phyloP scores from a whole-genome alignment of 129 eudicot genomes.

The sunflower (Helianthus annuus) region HanXRQr2.0-SUNRISE NC_035448.2:180535621-180536120 shows the following conservation, averaged over 20 bases:
- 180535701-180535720: background rate
- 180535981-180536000: constrained; percentile 99
- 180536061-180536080: constrained; percentile 98
- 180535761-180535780: constrained; percentile 27
- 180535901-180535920: constrained; percentile 72
- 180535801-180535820: constrained; percentile 13
- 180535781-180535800: constrained; percentile 21
- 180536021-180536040: constrained; percentile 86
- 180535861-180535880: constrained; percentile 96
- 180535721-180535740: constrained; percentile 28
- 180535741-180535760: constrained; percentile 24
- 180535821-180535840: constrained; percentile 52
- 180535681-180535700: too few species aligned
- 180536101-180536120: constrained; percentile 95
- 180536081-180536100: constrained; percentile 92
- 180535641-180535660: too few species aligned
- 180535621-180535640: too few species aligned
- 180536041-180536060: constrained; percentile 99
- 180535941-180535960: constrained; percentile 88
- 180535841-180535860: constrained; percentile 82
- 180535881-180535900: constrained; percentile 97
- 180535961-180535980: constrained; percentile 88
- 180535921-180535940: constrained; percentile 99
- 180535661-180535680: too few species aligned
- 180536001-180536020: constrained; percentile 98